These are phyloP conservation scores for Amphicarpaea edgeworthii DNA, from an alignment of 306 rosid genomes.

Conservation along the genomic window DNA sequence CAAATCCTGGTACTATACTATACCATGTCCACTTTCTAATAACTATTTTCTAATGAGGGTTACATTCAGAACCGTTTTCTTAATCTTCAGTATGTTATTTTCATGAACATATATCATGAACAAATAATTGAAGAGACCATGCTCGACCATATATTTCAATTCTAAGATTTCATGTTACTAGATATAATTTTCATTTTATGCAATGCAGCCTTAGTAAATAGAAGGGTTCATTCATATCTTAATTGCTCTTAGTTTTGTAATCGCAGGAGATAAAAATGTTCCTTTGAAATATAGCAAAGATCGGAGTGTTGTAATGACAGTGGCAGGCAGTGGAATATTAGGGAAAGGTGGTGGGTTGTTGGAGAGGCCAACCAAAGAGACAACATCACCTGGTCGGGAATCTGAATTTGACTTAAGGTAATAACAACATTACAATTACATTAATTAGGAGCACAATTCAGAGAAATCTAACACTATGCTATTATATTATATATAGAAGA, in stretches of 20 bases:
- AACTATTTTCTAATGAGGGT: background rate
- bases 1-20: slow-evolving; percentile 58
- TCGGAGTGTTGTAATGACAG: slow-evolving; percentile 56
- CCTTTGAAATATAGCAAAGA: slow-evolving; percentile 55
- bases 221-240: slow-evolving; percentile 11
- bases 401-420: slow-evolving; percentile 83
- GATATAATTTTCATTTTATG: background rate
- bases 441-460: background rate
- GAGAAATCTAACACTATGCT: background rate
- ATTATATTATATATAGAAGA: background rate
- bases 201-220: background rate
- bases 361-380: slow-evolving; percentile 88
- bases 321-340: slow-evolving; percentile 52
- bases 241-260: slow-evolving; percentile 36
- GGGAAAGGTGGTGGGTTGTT: slow-evolving; percentile 86
- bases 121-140: too few species aligned
- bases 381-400: slow-evolving; percentile 79
- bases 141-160: too few species aligned
- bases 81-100: slow-evolving; percentile 5
- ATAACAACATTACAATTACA: background rate
- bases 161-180: background rate
- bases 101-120: background rate
- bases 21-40: background rate
- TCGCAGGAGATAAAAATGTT: slow-evolving; percentile 61
- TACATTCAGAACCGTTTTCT: background rate